These are phyloP conservation scores for Haemoproteus tartakovskyi DNA, from an alignment of 169 alveolate genomes.

Conservation along the genomic window DNA sequence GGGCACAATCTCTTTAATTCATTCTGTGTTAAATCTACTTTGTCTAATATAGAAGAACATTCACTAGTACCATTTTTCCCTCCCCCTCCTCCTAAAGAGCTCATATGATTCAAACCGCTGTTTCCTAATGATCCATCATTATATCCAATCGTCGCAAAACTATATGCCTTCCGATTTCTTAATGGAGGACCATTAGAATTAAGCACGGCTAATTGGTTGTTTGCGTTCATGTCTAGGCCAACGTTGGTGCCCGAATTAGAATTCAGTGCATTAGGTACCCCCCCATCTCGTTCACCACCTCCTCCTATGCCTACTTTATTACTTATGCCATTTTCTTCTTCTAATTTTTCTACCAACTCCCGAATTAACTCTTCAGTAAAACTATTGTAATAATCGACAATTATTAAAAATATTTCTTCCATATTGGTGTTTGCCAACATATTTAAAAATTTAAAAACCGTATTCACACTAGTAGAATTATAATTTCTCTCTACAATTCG, in stretches of 20 bases:
- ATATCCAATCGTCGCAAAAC: conserved; percentile 55
- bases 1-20: conserved; percentile 58
- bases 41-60: conserved; percentile 47
- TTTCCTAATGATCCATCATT: not conserved
- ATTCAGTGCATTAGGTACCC: no score
- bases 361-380: conserved; percentile 85
- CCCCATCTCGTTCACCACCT: no score
- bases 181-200: conserved; percentile 4
- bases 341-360: conserved; percentile 78
- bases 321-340: conserved; percentile 66
- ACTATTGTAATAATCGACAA: conserved; percentile 95
- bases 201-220: no score
- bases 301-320: no score
- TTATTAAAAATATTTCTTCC: conserved; percentile 96
- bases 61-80: conserved; percentile 21
- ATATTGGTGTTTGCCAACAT: conserved; percentile 78
- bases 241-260: no score
- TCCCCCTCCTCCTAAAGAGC: not conserved
- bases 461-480: conserved; percentile 67
- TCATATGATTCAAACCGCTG: not conserved
- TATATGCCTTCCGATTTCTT: conserved; percentile 31
- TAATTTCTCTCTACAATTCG: conserved; percentile 69
- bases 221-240: no score
- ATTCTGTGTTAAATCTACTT: conserved; percentile 41
- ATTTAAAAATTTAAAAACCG: conserved; percentile 71